Percentiles rank a stretch among this genome's conserved stretches.
phyloP scores from a whole-genome alignment of 1,284 basidiomycete species.

The Ustilago bromivora region DNA sequence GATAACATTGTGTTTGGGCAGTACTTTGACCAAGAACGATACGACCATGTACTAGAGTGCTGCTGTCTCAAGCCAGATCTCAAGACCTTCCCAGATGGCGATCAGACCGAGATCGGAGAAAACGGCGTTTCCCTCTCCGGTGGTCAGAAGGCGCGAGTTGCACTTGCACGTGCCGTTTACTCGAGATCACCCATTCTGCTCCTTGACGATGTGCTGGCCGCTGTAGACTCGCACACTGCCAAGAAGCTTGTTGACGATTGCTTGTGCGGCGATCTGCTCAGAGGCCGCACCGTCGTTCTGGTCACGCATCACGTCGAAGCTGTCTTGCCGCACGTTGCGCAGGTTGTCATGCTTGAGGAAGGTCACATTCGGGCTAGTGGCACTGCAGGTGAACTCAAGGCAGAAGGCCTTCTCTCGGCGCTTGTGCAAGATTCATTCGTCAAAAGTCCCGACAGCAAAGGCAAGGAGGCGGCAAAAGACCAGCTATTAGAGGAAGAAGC shows the following conservation, averaged over 20 bases:
- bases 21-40: constrained; percentile 52
- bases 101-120: constrained; percentile 60
- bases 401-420: constrained; percentile 22
- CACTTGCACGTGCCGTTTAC: constrained; percentile 63
- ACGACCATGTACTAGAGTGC: constrained; percentile 49
- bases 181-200: constrained; percentile 55
- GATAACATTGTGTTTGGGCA: constrained; percentile 63
- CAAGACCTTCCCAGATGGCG: constrained; percentile 56
- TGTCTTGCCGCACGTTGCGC: constrained; percentile 36
- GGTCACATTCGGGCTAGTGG: constrained; percentile 38
- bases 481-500: constrained; percentile 34
- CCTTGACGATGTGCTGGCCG: constrained; percentile 66
- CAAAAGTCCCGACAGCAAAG: constrained; percentile 49
- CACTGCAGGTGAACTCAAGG: constrained; percentile 74
- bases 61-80: constrained; percentile 60
- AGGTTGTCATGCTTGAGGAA: constrained; percentile 57
- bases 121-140: constrained; percentile 59
- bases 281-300: constrained; percentile 78
- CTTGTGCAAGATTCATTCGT: constrained; percentile 58
- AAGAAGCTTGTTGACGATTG: constrained; percentile 71
- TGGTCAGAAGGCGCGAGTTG: constrained; percentile 61
- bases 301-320: constrained; percentile 76
- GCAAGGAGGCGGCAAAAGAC: constrained; percentile 43
- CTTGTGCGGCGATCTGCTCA: constrained; percentile 58
- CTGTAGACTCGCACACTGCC: constrained; percentile 76